Evolutionary conservation across 768 basidiomycete genomes (phyloP).

Genomic region (Termitomyces sp.): DNA sequence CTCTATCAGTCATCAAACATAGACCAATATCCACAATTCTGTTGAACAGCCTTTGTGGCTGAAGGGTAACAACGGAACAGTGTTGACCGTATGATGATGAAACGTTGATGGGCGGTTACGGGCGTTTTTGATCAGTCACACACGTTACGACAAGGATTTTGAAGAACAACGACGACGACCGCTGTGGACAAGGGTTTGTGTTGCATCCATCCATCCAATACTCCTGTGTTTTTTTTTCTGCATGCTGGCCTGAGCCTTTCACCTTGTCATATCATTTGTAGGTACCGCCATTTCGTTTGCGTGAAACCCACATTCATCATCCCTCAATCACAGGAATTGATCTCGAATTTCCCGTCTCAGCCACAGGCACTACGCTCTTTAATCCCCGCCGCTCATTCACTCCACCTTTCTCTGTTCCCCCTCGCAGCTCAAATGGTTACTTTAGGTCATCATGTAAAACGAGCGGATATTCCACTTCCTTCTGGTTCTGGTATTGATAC

Average conservation of each 20-base stretch:
- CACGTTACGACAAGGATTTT: slow-evolving; percentile 3
- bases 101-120: slow-evolving; percentile 12
- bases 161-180: slow-evolving; percentile 1
- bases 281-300: background rate
- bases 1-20: no score
- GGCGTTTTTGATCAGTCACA: slow-evolving; percentile 11
- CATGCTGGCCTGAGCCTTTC: slow-evolving; percentile 11
- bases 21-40: no score
- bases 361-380: slow-evolving; percentile 19
- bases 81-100: background rate
- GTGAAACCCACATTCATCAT: slow-evolving; percentile 11
- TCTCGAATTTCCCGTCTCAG: slow-evolving; percentile 8
- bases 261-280: background rate
- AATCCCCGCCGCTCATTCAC: slow-evolving; percentile 8
- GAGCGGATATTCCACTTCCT: slow-evolving; percentile 12
- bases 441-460: slow-evolving; percentile 6
- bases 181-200: background rate
- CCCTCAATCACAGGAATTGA: slow-evolving; percentile 10
- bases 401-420: background rate
- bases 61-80: background rate
- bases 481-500: slow-evolving; percentile 13
- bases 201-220: background rate
- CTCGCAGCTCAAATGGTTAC: slow-evolving; percentile 6
- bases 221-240: slow-evolving; percentile 2
- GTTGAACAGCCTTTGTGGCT: background rate